These are phyloP conservation scores for Capsella bursapastoris DNA, from an alignment of 345 rosid genomes.

Conservation along the genomic window DNA sequence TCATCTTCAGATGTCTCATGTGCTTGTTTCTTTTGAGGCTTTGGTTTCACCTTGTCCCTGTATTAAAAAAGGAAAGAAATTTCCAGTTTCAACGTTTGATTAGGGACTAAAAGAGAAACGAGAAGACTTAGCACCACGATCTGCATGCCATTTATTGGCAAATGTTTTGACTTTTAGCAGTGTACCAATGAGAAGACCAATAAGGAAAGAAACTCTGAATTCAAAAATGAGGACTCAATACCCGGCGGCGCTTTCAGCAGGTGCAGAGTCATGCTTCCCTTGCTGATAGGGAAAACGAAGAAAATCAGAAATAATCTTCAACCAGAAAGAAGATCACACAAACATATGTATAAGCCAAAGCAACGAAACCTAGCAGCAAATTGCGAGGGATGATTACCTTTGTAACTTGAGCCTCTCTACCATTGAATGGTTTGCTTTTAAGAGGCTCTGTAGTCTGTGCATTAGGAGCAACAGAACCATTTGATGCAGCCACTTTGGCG, in stretches of 20 bases:
- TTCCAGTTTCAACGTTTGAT: conserved; percentile 20
- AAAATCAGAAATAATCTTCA: conserved; percentile 41
- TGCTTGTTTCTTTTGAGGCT: conserved; percentile 62
- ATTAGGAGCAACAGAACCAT: conserved; percentile 58
- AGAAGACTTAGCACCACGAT: conserved; percentile 11
- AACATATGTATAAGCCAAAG: neutral
- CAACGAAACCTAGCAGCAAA: conserved; percentile 4
- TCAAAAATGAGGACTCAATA: conserved; percentile 46
- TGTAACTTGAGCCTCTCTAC: conserved; percentile 51
- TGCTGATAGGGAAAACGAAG: conserved; percentile 55
- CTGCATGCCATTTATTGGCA: conserved; percentile 12
- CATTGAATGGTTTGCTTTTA: conserved; percentile 59
- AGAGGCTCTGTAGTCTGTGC: conserved; percentile 52
- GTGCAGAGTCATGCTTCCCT: conserved; percentile 56
- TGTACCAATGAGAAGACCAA: neutral
- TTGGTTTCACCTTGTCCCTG: conserved; percentile 72
- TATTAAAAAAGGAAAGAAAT: conserved; percentile 26
- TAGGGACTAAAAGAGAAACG: conserved; percentile 2
- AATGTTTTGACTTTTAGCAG: conserved; percentile 1
- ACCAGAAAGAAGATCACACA: conserved; percentile 28
- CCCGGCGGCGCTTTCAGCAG: conserved; percentile 54
- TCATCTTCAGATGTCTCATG: conserved; percentile 65
- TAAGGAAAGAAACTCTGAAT: conserved; percentile 22
- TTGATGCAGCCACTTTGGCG: conserved; percentile 47
- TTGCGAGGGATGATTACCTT: conserved; percentile 49